Conservation (phyloP, 768 basidiomycete species). For the Mycena metata region DNA sequence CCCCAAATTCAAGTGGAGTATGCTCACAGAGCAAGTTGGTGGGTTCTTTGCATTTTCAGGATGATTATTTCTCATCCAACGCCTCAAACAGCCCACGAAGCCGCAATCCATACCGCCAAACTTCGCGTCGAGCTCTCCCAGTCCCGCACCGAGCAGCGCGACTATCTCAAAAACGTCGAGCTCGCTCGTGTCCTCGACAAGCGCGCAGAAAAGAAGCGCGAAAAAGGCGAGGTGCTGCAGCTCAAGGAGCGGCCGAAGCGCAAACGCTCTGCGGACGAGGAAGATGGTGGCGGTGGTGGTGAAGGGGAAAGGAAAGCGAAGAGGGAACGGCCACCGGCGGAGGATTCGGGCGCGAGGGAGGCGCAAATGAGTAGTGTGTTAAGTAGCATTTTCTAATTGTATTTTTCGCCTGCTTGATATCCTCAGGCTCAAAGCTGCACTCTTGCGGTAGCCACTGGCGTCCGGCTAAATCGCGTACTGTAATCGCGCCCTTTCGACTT, state of each 20-base stretch:
- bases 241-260: constrained; percentile 54
- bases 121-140: constrained; percentile 93
- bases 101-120: constrained; percentile 87
- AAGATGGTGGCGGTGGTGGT: constrained; percentile 32
- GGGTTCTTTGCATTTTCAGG: constrained; percentile 53
- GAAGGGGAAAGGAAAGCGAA: constrained; percentile 15
- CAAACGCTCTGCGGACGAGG: constrained; percentile 41
- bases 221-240: constrained; percentile 67
- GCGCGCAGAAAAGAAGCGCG: constrained; percentile 75
- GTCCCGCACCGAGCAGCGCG: constrained; percentile 89
- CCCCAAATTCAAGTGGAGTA: constrained; percentile 98
- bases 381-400: constrained; percentile 27
- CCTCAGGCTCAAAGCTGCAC: too few relatives aligned
- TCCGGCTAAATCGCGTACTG: too few relatives aligned
- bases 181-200: constrained; percentile 89
- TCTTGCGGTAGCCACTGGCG: too few relatives aligned
- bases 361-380: constrained; percentile 32
- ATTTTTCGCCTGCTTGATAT: too few relatives aligned
- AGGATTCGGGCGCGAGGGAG: constrained; percentile 20
- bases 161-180: constrained; percentile 95
- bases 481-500: too few relatives aligned
- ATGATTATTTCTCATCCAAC: too few relatives aligned
- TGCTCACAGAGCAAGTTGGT: constrained; percentile 99
- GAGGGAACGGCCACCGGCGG: constrained; percentile 5
- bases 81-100: constrained; percentile 99